Conservation (phyloP, 2,329 filamentous ascomycete genomes). For the Incumbomyces delicatus region DNA sequence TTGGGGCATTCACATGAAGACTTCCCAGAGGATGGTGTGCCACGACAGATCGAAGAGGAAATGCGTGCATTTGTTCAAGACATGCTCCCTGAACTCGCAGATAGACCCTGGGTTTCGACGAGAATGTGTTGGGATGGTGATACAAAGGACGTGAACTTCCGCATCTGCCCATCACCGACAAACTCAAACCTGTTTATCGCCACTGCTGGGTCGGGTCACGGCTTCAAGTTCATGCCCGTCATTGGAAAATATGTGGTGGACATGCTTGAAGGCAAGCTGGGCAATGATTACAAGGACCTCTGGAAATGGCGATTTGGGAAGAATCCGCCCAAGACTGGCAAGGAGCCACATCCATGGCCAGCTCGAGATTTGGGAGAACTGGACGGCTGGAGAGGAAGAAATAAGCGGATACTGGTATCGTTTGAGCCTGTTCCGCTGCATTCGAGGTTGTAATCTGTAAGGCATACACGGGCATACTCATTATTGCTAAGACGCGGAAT, state of each 20-base stretch:
- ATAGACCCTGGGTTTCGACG: constrained; percentile 2
- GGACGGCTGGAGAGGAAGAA: constrained; percentile 3
- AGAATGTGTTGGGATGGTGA: constrained; percentile 15
- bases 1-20: background rate
- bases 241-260: constrained; percentile 41
- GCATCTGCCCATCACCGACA: constrained; percentile 13
- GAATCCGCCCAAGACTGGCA: background rate
- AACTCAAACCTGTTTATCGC: constrained; percentile 28
- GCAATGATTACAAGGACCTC: constrained; percentile 27
- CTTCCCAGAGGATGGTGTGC: constrained; percentile 7
- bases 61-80: constrained; percentile 6
- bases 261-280: constrained; percentile 34
- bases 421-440: background rate
- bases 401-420: background rate
- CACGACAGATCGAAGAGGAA: constrained; percentile 1
- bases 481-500: too few relatives aligned
- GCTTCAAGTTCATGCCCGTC: constrained; percentile 44
- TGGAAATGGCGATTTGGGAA: constrained; percentile 31
- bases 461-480: too few relatives aligned
- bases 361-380: constrained; percentile 2
- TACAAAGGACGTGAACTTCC: constrained; percentile 19
- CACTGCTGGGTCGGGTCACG: constrained; percentile 36
- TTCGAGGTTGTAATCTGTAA: background rate
- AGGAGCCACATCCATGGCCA: constrained; percentile 4
- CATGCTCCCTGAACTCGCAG: constrained; percentile 8